Conservation (phyloP, 1,139 yeast genomes). For the Hemisphaericaspora lyxosophila region DNA sequence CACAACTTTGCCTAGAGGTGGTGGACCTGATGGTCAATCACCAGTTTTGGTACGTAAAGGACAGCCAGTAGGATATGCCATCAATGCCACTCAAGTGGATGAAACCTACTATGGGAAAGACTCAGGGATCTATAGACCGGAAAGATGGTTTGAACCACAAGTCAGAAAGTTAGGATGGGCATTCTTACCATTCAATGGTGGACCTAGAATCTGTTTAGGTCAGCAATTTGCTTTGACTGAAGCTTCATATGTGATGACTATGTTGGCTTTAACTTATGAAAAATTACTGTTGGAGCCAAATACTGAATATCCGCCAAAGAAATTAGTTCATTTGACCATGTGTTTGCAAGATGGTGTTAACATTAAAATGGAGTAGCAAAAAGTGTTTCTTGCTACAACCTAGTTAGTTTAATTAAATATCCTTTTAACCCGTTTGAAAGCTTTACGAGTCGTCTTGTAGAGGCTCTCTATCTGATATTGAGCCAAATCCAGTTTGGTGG, state of each 20-base stretch:
- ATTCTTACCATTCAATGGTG: conserved; percentile 46
- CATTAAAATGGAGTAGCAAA: conserved; percentile 8
- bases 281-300: conserved; percentile 11
- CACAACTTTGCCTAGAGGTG: conserved; percentile 50
- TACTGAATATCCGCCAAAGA: conserved; percentile 29
- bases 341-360: conserved; percentile 29
- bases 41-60: conserved; percentile 50
- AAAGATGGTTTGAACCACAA: conserved; percentile 44
- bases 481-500: too few species aligned
- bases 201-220: conserved; percentile 46
- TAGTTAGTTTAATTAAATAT: too few species aligned
- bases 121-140: conserved; percentile 46
- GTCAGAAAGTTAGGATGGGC: conserved; percentile 42
- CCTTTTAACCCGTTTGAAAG: too few species aligned
- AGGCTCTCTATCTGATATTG: too few species aligned
- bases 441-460: too few species aligned
- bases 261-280: conserved; percentile 30
- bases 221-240: conserved; percentile 49
- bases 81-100: conserved; percentile 43
- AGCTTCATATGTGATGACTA: conserved; percentile 32
- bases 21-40: conserved; percentile 44
- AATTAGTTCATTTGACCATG: conserved; percentile 37
- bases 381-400: too few species aligned
- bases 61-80: conserved; percentile 35
- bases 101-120: conserved; percentile 45